A percentile compares a stretch with the other conserved stretches of the same genome.
These are phyloP conservation scores for Phytopythium cucurbitacearum DNA, from an alignment of 352 stramenopile species.

Conservation along the genomic window DNA sequence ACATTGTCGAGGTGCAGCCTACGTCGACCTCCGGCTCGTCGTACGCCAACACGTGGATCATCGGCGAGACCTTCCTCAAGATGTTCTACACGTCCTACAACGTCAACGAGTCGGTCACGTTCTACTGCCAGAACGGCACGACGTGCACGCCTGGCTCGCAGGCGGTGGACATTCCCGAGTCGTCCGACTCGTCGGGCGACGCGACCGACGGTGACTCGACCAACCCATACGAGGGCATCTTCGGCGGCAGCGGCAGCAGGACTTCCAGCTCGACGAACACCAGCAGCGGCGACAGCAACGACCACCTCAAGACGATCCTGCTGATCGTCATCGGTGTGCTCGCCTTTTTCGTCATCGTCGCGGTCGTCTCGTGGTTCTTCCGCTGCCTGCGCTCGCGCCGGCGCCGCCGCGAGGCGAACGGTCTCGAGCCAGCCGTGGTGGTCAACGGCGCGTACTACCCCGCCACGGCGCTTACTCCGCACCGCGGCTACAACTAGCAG, in stretches of 20 bases:
- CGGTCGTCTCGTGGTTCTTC: constrained; percentile 23
- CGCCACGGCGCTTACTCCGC: constrained; percentile 19
- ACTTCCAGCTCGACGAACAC: constrained; percentile 13
- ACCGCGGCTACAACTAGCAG: constrained; percentile 16
- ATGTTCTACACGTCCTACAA: constrained; percentile 66
- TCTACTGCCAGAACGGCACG: constrained; percentile 63
- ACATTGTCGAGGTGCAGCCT: constrained; percentile 39
- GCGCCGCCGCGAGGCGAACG: constrained; percentile 15
- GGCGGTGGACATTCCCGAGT: constrained; percentile 21
- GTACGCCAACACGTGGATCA: constrained; percentile 62
- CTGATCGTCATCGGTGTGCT: constrained; percentile 28
- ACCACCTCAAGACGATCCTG: constrained; percentile 28
- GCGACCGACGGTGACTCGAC: constrained; percentile 14
- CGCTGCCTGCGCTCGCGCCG: constrained; percentile 19
- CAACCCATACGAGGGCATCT: constrained; percentile 9
- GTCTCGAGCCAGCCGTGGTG: constrained; percentile 23
- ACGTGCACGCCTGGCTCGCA: constrained; percentile 25
- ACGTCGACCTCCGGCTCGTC: constrained; percentile 22
- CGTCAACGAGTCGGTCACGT: constrained; percentile 53
- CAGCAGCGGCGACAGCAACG: constrained; percentile 13
- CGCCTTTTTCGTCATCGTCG: constrained; percentile 34
- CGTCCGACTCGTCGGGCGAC: constrained; percentile 22
- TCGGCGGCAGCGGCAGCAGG: constrained; percentile 10
- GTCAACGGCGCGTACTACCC: constrained; percentile 29
- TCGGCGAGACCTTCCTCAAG: constrained; percentile 77